Evolutionary conservation across 495 filamentous ascomycete genomes (phyloP).

Genomic region (Penicillium arizonense): DNA sequence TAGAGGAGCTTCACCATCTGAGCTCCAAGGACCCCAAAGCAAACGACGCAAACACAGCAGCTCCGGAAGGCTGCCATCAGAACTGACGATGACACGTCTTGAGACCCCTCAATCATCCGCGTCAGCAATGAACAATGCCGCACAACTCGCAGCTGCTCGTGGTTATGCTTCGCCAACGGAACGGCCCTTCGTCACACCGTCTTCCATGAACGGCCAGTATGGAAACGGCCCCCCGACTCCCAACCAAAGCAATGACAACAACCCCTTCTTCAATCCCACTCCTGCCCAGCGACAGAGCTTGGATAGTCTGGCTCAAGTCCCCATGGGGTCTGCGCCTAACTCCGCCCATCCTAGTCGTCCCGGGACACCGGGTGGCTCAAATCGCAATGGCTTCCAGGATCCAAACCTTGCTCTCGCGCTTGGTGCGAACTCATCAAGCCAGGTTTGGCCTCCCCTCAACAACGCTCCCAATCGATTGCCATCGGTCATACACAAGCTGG

Average conservation of each 20-base stretch:
- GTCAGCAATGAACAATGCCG: constrained; percentile 31
- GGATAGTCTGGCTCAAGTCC: constrained; percentile 55
- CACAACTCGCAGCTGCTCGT: constrained; percentile 39
- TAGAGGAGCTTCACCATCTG: constrained; percentile 67
- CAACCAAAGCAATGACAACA: constrained; percentile 51
- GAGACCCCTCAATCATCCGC: constrained; percentile 51
- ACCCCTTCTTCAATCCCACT: constrained; percentile 49
- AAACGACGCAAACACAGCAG: constrained; percentile 77
- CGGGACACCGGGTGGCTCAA: constrained; percentile 37
- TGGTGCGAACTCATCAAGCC: constrained; percentile 32
- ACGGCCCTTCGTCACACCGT: constrained; percentile 44
- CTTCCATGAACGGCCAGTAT: constrained; percentile 49
- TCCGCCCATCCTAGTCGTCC: constrained; percentile 59
- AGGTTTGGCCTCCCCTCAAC: constrained; percentile 41
- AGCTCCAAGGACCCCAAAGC: constrained; percentile 54
- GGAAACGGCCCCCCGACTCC: constrained; percentile 63
- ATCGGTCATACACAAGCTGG: constrained; percentile 71
- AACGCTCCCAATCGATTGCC: constrained; percentile 42
- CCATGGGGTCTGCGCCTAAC: constrained; percentile 63
- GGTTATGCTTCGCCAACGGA: constrained; percentile 46
- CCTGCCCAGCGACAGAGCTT: constrained; percentile 50
- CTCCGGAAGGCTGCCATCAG: constrained; percentile 63
- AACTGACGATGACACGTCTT: constrained; percentile 76
- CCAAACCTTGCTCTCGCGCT: constrained; percentile 29
- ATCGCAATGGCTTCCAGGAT: constrained; percentile 48